phyloP scores from a whole-genome alignment of 495 filamentous ascomycete species.

The Staphylotrichum longicolle region DNA sequence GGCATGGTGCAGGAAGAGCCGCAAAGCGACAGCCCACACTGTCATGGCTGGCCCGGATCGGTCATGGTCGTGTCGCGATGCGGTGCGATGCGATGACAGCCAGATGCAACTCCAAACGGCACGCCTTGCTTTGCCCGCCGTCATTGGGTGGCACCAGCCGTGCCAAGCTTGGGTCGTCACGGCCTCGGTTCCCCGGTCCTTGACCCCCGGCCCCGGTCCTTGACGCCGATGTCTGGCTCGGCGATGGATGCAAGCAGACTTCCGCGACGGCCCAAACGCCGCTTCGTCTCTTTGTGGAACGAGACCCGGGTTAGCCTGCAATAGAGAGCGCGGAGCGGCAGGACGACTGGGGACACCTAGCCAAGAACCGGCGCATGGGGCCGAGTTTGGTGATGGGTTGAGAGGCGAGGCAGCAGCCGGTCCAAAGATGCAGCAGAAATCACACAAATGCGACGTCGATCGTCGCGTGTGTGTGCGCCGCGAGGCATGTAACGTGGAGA shows the following conservation, averaged over 20 bases:
- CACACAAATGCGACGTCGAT: constrained; percentile 8
- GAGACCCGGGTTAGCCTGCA: not conserved
- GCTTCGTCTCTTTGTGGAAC: not conserved
- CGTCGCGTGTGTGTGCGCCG: constrained; percentile 1
- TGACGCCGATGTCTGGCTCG: not conserved
- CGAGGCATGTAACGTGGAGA: not conserved
- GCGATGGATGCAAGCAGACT: not conserved
- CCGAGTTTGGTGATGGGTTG: no score
- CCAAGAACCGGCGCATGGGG: no score
- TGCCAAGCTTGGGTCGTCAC: constrained; percentile 1
- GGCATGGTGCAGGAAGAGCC: constrained; percentile 11
- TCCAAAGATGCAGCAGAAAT: not conserved
- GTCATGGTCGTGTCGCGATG: not conserved
- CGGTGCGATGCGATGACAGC: no score
- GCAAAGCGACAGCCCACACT: not conserved
- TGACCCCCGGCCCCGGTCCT: not conserved
- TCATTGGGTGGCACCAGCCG: not conserved
- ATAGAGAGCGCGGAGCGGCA: not conserved
- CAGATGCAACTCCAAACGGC: no score
- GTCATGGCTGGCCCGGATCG: not conserved
- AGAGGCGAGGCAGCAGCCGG: not conserved
- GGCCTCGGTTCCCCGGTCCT: not conserved
- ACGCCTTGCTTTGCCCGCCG: no score
- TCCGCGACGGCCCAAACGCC: not conserved
- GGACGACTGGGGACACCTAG: not conserved